Percentiles rank a stretch among this genome's conserved stretches.
Evolutionary conservation across 257 asterid species (phyloP).

Genomic region (Nemophila menziesii): DNA sequence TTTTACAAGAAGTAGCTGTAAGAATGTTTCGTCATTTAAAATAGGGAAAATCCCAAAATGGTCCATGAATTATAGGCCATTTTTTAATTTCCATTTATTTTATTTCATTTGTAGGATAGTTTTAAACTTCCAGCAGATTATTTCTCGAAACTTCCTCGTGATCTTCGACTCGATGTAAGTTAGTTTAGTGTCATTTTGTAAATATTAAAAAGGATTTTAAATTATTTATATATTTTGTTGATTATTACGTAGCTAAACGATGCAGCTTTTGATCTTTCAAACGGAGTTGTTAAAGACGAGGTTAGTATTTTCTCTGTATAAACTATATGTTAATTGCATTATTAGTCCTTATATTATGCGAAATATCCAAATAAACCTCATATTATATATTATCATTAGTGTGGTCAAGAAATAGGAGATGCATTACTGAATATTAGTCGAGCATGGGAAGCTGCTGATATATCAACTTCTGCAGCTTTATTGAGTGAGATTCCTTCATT

Average conservation of each 20-base stretch:
- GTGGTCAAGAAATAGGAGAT: slow-evolving; percentile 81
- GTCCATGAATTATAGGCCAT: background rate
- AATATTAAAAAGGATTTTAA: background rate
- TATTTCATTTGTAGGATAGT: slow-evolving; percentile 39
- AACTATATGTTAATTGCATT: background rate
- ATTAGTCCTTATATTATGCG: background rate
- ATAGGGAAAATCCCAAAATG: background rate
- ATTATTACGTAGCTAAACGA: slow-evolving; percentile 65
- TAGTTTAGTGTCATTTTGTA: background rate
- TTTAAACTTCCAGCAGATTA: slow-evolving; percentile 74
- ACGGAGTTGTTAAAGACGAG: slow-evolving; percentile 74
- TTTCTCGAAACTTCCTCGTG: slow-evolving; percentile 67
- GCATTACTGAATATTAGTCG: slow-evolving; percentile 51
- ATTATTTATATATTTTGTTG: slow-evolving; percentile 5
- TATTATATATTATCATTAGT: slow-evolving; percentile 38
- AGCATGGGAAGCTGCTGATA: slow-evolving; percentile 85
- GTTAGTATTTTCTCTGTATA: slow-evolving; percentile 15
- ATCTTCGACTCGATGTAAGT: slow-evolving; percentile 90
- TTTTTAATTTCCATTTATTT: background rate
- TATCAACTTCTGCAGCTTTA: slow-evolving; percentile 51
- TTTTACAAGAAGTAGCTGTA: slow-evolving; percentile 67
- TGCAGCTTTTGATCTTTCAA: slow-evolving; percentile 98
- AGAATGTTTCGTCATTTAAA: slow-evolving; percentile 5
- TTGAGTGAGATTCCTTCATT: slow-evolving; percentile 50
- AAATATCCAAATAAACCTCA: background rate